Evolutionary conservation across 202 grass and related monocot species (phyloP).

Genomic region (Miscanthus sacchariflorus): DNA sequence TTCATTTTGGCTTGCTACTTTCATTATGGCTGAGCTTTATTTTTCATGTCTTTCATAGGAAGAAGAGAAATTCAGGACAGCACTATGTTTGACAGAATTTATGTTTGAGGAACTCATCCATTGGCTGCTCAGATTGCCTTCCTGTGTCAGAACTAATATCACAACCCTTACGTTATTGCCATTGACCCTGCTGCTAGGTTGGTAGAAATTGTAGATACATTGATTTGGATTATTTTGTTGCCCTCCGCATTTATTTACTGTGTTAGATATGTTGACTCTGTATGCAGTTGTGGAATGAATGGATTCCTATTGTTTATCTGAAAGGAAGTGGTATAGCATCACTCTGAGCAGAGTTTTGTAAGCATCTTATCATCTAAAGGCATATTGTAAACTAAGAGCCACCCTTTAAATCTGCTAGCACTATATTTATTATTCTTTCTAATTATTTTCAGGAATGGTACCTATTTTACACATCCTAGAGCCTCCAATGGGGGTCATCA

Average conservation of each 20-base stretch:
- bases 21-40: too few species aligned
- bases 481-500: constrained; percentile 74
- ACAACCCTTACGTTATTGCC: constrained; percentile 65
- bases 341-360: constrained; percentile 85
- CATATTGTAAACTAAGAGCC: constrained; percentile 26
- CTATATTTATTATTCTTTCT: constrained; percentile 11
- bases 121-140: constrained; percentile 69
- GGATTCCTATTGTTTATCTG: constrained; percentile 83
- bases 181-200: constrained; percentile 81
- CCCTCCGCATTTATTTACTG: constrained; percentile 31
- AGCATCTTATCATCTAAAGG: constrained; percentile 42
- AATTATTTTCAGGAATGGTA: constrained; percentile 70
- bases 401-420: constrained; percentile 30
- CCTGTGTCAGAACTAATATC: constrained; percentile 66
- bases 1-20: too few species aligned
- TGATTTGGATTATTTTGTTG: constrained; percentile 44
- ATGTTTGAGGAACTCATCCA: constrained; percentile 72
- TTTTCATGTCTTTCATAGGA: too few species aligned
- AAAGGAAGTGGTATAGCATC: constrained; percentile 62
- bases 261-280: constrained; percentile 23
- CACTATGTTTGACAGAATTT: constrained; percentile 70
- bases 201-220: constrained; percentile 47
- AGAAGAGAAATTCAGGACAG: too few species aligned
- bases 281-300: constrained; percentile 86
- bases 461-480: constrained; percentile 83